phyloP scores from a whole-genome alignment of 1,139 yeast genomes.

The Hansenula sp. region DNA sequence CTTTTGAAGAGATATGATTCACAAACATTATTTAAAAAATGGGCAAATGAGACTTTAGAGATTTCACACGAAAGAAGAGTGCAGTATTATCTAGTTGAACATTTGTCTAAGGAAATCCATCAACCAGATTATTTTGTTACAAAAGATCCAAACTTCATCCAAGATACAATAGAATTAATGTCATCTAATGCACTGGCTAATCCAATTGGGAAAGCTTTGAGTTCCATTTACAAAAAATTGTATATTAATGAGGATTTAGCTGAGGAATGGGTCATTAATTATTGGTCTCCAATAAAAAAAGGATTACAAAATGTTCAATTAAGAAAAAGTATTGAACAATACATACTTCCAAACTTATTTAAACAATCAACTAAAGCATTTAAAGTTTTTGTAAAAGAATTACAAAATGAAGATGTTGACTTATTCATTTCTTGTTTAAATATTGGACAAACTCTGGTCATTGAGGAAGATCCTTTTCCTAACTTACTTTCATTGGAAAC shows the following conservation, averaged over 20 bases:
- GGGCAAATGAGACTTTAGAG: conserved; percentile 41
- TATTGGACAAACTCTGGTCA: conserved; percentile 58
- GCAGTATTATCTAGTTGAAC: conserved; percentile 54
- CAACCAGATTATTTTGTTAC: conserved; percentile 37
- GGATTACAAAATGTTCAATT: conserved; percentile 33
- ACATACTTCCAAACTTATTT: conserved; percentile 62
- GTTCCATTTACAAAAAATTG: conserved; percentile 37
- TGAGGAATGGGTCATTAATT: conserved; percentile 21
- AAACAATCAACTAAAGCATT: conserved; percentile 42
- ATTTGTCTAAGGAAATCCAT: conserved; percentile 40
- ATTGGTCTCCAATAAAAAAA: conserved; percentile 57
- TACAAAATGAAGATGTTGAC: conserved; percentile 30
- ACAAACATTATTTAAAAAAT: conserved; percentile 30
- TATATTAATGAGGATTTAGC: conserved; percentile 22
- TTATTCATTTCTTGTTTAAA: conserved; percentile 52
- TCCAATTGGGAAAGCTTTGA: conserved; percentile 60
- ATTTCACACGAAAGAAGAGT: conserved; percentile 52
- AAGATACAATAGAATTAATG: conserved; percentile 44
- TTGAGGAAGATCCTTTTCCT: conserved; percentile 48
- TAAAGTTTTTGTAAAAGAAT: conserved; percentile 31
- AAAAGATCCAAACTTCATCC: conserved; percentile 40
- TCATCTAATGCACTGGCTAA: conserved; percentile 61
- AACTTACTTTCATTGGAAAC: conserved; percentile 32
- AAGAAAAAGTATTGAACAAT: conserved; percentile 48
- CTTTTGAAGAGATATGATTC: conserved; percentile 29